Percentiles rank a stretch among this genome's conserved stretches.
These are phyloP conservation scores for Cystobasidium slooffiae DNA, from an alignment of 1,284 basidiomycete species.

Conservation along the genomic window DNA sequence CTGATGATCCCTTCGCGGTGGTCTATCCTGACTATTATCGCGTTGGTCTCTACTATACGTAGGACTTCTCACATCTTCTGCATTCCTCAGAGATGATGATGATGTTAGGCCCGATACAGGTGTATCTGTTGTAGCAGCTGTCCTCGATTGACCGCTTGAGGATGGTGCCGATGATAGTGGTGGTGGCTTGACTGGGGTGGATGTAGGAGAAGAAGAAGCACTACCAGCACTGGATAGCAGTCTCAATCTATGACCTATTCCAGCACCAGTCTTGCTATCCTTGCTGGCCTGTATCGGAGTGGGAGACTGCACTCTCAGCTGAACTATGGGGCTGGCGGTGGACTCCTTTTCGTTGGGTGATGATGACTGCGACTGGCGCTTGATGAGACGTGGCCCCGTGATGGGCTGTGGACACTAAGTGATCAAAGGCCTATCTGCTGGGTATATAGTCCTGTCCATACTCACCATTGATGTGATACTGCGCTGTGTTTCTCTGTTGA, in stretches of 20 bases:
- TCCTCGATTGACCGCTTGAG: not conserved
- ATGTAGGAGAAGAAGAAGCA: not conserved
- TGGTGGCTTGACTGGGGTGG: not conserved
- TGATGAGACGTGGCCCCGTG: constrained; percentile 26
- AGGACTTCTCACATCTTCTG: too few relatives aligned
- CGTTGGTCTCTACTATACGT: too few relatives aligned
- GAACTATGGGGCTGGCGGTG: not conserved
- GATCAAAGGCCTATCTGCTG: not conserved
- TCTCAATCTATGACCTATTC: constrained; percentile 9
- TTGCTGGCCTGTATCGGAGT: constrained; percentile 11
- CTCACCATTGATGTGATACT: constrained; percentile 11
- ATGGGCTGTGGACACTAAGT: constrained; percentile 12
- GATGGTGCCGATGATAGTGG: constrained; percentile 3
- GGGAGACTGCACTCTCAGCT: not conserved
- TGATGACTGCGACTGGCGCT: constrained; percentile 14
- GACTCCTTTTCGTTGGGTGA: constrained; percentile 1
- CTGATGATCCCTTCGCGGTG: too few relatives aligned
- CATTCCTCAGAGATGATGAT: too few relatives aligned
- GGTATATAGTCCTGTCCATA: not conserved
- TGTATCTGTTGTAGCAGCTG: not conserved
- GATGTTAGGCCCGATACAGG: too few relatives aligned
- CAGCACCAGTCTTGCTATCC: constrained; percentile 1
- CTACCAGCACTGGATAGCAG: constrained; percentile 20
- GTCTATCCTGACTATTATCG: too few relatives aligned
- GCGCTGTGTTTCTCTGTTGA: not conserved